Conservation (phyloP, 202 grass and related monocot species). For the Zizania palustris region DNA sequence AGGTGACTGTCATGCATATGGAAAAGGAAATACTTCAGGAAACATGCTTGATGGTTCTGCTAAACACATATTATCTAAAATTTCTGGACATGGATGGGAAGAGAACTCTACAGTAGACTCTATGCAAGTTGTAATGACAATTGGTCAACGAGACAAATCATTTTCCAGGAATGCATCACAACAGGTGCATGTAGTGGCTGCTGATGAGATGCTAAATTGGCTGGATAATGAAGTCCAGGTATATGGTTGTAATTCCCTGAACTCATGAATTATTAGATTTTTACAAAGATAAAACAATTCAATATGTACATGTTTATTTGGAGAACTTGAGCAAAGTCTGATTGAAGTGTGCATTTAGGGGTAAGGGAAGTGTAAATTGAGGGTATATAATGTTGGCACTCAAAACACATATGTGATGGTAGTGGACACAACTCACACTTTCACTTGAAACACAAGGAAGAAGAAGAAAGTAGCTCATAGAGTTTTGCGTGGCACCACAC, state of each 20-base stretch:
- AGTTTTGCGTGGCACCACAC: too few relatives aligned
- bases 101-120: conserved; percentile 35
- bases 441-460: too few relatives aligned
- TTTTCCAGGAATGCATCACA: conserved; percentile 11
- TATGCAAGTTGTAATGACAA: conserved; percentile 22
- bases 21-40: conserved; percentile 19
- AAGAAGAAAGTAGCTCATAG: too few relatives aligned
- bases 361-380: conserved; percentile 9
- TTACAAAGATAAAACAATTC: conserved; percentile 21
- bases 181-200: conserved; percentile 36
- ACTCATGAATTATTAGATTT: conserved; percentile 3
- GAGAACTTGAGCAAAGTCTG: background rate
- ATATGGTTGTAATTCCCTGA: conserved; percentile 9
- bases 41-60: conserved; percentile 19
- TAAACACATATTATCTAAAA: conserved; percentile 22
- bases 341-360: conserved; percentile 22
- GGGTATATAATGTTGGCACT: conserved; percentile 4
- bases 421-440: too few relatives aligned
- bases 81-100: conserved; percentile 37
- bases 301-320: background rate
- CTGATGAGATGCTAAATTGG: conserved; percentile 43
- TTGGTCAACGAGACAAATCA: conserved; percentile 23
- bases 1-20: conserved; percentile 41
- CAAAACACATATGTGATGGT: too few relatives aligned
- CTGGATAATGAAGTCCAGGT: conserved; percentile 62